phyloP scores from a whole-genome alignment of 2,329 filamentous ascomycete species.

The Fusarium falciforme region DNA sequence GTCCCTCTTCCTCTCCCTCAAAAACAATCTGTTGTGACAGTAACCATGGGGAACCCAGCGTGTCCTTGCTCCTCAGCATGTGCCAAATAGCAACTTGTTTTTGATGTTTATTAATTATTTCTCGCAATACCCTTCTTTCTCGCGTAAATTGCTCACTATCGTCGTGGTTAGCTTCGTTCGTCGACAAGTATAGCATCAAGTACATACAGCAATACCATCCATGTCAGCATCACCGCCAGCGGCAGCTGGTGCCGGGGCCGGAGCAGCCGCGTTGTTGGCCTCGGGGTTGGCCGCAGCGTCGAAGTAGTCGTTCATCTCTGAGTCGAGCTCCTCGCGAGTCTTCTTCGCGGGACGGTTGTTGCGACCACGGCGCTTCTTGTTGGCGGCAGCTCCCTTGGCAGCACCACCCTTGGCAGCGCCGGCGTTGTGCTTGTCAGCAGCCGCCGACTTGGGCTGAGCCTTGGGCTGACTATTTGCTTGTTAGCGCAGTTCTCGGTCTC shows the following conservation, averaged over 20 bases:
- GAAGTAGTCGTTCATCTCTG: slow-evolving; percentile 98
- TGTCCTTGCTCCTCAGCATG: slow-evolving; percentile 18
- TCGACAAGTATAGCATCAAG: too few species aligned
- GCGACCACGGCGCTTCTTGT: slow-evolving; percentile 64
- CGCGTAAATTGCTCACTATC: slow-evolving; percentile 23
- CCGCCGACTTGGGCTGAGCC: slow-evolving; percentile 82
- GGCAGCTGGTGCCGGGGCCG: slow-evolving; percentile 58
- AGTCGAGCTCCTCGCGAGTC: slow-evolving; percentile 94
- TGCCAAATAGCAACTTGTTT: slow-evolving; percentile 31
- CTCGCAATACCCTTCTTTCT: slow-evolving; percentile 1
- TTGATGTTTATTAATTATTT: slow-evolving; percentile 37
- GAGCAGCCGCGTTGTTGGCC: slow-evolving; percentile 59
- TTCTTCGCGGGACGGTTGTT: slow-evolving; percentile 80
- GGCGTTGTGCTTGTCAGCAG: slow-evolving; percentile 74
- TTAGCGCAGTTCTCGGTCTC: slow-evolving; percentile 16
- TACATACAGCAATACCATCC: slow-evolving; percentile 69
- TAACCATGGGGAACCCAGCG: slow-evolving; percentile 22
- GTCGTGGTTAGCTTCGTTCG: slow-evolving; percentile 19
- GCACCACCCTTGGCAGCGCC: slow-evolving; percentile 57
- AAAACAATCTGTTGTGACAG: slow-evolving; percentile 39
- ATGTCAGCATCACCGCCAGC: slow-evolving; percentile 69
- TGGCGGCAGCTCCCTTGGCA: slow-evolving; percentile 58
- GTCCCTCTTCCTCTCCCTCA: slow-evolving; percentile 22
- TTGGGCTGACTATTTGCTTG: slow-evolving; percentile 46
- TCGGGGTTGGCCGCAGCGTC: slow-evolving; percentile 60